phyloP scores from a whole-genome alignment of 1,284 basidiomycete genomes.

The Grifola frondosa region DNA sequence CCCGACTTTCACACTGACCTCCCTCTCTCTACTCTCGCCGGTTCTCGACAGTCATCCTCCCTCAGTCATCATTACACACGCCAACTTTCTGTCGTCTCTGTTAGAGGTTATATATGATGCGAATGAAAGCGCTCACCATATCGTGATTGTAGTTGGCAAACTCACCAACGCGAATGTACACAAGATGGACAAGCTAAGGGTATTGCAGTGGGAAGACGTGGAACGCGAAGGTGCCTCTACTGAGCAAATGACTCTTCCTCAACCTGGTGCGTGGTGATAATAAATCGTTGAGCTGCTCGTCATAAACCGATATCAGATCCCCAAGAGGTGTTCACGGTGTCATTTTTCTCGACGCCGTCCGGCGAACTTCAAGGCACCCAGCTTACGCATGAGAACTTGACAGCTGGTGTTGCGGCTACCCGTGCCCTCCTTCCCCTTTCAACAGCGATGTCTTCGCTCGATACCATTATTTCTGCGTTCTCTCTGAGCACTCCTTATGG shows the following conservation, averaged over 20 bases:
- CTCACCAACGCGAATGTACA: constrained; percentile 38
- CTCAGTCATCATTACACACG: constrained; percentile 66
- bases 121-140: constrained; percentile 48
- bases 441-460: constrained; percentile 59
- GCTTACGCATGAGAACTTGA: constrained; percentile 76
- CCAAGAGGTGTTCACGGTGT: constrained; percentile 62
- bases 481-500: constrained; percentile 71
- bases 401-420: constrained; percentile 73
- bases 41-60: constrained; percentile 66
- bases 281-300: not conserved
- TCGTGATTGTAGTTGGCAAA: constrained; percentile 68
- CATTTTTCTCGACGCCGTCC: constrained; percentile 54
- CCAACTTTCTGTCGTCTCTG: constrained; percentile 58
- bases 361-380: constrained; percentile 60
- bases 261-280: constrained; percentile 46
- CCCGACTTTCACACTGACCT: constrained; percentile 65
- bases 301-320: constrained; percentile 41
- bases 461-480: constrained; percentile 73
- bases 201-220: constrained; percentile 62
- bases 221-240: constrained; percentile 58
- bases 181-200: constrained; percentile 48
- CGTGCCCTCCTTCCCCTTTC: constrained; percentile 66
- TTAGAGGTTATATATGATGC: constrained; percentile 68
- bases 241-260: constrained; percentile 43
- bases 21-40: constrained; percentile 53